Base-by-base conservation (phyloP, 2,329 filamentous ascomycete genomes). In the Colletotrichum tofieldiae region DNA sequence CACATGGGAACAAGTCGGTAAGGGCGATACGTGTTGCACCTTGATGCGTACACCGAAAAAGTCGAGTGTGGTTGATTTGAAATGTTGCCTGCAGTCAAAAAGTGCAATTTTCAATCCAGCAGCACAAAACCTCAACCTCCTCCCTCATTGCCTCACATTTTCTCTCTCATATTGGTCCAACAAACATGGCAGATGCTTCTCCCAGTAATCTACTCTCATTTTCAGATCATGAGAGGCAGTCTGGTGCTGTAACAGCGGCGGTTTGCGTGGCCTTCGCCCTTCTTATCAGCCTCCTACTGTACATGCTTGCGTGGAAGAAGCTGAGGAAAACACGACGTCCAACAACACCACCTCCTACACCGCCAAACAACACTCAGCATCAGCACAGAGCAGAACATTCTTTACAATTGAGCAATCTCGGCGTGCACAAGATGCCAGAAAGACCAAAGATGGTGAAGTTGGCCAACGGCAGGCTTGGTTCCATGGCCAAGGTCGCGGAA, bases 281-380 rank as follows among this genome's bases (percentile, higher is more conserved):
- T 26, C 16, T 70, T 6, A 29, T 66, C n/a, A 39, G 67, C 18
- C 67, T 70, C 16, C 2, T n/a, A 0, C 9, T 70, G 6, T 70
- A 70, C 55, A 52, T 66, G n/a, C 29, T 70, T 12, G 54, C 16
- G 14, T 70, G 67, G 62, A 32, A 60, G 37, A 66, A 60, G 41
- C 16, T 37, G 2, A 68, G 18, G 20, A 64, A 18, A 8, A 12
- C 20, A 9, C 41, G 49, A 6, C 59, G 26, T 6, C 11, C 59
- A 1, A 12, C 14, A 4, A 14, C 41, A 11, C 39, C 58, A 26
- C n/a, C 37, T 1, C 29, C n/a, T 1, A 1, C n/a, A 16, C 16
- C 26, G 18, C 20, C 39, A 8, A 9, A 16, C 16, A n/a, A 32
- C 35, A 9, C 14, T n/a, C 59, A 32, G 0, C 45, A 23, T 26